Conservation (phyloP, 768 basidiomycete species). For the Lyophyllum decastes region DNA sequence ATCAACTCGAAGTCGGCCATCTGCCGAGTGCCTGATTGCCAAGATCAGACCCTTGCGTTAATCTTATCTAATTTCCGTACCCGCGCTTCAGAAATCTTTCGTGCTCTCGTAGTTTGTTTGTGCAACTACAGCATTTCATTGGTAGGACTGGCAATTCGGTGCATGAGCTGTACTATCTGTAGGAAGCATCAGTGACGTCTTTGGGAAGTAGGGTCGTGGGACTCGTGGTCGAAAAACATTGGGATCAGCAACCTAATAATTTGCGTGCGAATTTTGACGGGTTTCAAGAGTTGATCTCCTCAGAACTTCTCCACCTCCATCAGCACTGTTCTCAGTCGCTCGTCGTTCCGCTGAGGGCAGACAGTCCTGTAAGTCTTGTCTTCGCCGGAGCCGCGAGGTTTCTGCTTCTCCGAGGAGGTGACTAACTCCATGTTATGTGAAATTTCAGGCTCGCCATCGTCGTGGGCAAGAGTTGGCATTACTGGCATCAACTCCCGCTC, state of each 20-base stretch:
- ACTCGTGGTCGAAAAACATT: constrained; percentile 1
- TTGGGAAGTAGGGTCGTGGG: background rate
- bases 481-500: background rate
- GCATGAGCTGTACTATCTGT: too few species aligned
- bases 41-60: background rate
- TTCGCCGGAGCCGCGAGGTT: background rate
- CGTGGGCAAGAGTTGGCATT: background rate
- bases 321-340: background rate
- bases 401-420: background rate
- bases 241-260: background rate
- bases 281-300: background rate
- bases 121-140: background rate
- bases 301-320: background rate
- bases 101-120: too few species aligned
- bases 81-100: background rate
- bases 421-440: background rate
- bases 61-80: background rate
- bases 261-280: constrained; percentile 2
- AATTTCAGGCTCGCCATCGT: constrained; percentile 7
- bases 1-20: background rate
- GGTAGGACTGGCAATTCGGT: background rate
- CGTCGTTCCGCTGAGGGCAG: background rate
- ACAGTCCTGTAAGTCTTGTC: background rate
- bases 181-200: too few species aligned
- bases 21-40: background rate